phyloP scores from a whole-genome alignment of 257 asterid species.

The Solanum commersonii region DNA sequence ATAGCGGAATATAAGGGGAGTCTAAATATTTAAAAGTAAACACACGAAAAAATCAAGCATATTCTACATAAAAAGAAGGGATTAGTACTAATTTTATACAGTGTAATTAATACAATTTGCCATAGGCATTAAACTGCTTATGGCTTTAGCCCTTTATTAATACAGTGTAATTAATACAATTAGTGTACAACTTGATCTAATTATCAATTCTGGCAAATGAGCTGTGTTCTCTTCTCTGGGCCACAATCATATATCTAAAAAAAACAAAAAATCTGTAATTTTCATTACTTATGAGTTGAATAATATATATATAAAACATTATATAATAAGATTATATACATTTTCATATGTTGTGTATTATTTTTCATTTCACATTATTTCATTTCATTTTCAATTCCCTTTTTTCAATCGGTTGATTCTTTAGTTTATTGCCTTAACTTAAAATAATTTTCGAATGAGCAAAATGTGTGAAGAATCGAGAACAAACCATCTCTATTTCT shows the following conservation, averaged over 20 bases:
- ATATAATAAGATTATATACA: no score
- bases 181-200: not conserved
- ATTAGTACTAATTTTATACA: not conserved
- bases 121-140: not conserved
- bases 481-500: no score
- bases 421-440: no score
- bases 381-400: no score
- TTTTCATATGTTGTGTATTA: no score
- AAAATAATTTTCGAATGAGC: no score
- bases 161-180: no score
- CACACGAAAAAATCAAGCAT: rapidly evolving
- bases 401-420: no score
- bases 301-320: not conserved
- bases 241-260: not conserved
- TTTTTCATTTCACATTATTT: no score
- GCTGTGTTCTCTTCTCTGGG: not conserved
- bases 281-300: not conserved
- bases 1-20: not conserved
- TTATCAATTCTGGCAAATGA: not conserved
- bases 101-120: not conserved
- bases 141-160: not conserved
- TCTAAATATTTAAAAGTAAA: not conserved
- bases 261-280: no score
- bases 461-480: no score
- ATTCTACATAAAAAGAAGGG: not conserved